Conservation (phyloP, 164 flowering plant species). For the Piper longum region DNA sequence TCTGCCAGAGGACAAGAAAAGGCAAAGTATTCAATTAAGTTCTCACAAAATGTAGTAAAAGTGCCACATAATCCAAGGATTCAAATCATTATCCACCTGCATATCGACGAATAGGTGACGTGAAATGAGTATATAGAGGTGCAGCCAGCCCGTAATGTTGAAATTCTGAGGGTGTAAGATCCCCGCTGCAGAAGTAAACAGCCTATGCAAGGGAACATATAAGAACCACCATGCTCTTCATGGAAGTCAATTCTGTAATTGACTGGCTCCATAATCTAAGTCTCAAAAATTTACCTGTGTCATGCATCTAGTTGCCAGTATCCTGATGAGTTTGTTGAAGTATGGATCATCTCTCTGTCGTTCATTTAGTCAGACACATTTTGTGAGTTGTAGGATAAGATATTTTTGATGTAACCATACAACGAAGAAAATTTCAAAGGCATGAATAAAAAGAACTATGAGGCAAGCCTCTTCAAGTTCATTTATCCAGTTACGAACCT, state of each 20-base stretch:
- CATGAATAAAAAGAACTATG: neutral
- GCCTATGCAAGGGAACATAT: slow-evolving; percentile 39
- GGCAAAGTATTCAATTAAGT: neutral
- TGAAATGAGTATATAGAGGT: slow-evolving; percentile 89
- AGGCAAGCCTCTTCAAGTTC: neutral
- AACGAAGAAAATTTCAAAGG: too few relatives aligned
- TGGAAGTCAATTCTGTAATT: neutral
- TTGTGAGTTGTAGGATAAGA: neutral
- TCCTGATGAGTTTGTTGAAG: slow-evolving; percentile 87
- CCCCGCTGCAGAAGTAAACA: slow-evolving; percentile 97
- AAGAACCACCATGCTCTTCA: neutral
- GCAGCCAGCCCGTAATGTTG: slow-evolving; percentile 94
- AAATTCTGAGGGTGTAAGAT: slow-evolving; percentile 82
- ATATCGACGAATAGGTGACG: slow-evolving; percentile 95
- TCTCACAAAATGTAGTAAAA: neutral
- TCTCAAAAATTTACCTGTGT: slow-evolving; percentile 50
- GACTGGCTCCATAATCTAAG: neutral
- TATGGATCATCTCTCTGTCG: slow-evolving; percentile 88
- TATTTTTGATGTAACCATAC: too few relatives aligned
- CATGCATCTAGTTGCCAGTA: slow-evolving; percentile 98
- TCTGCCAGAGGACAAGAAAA: slow-evolving; percentile 31
- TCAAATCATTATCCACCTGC: slow-evolving; percentile 39
- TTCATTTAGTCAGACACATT: neutral
- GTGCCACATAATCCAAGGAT: neutral
- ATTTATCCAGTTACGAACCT: too few relatives aligned